Evolutionary conservation across 495 filamentous ascomycete genomes (phyloP).

Genomic region (Neurospora sp.): DNA sequence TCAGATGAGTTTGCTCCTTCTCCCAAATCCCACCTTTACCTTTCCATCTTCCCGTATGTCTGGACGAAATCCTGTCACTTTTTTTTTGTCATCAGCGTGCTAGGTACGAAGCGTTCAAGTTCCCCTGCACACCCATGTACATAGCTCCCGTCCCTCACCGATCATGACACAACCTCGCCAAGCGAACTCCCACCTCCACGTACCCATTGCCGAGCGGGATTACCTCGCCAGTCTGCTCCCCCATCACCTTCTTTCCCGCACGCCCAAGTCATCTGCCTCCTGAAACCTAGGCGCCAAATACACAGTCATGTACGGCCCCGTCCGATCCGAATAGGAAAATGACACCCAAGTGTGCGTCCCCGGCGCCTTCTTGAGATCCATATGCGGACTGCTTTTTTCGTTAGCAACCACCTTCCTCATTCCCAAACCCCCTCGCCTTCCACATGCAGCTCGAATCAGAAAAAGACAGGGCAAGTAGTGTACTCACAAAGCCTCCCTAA

Average conservation of each 20-base stretch:
- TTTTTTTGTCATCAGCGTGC: too few species aligned
- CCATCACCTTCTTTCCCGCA: neutral
- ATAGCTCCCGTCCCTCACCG: neutral
- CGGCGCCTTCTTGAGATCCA: neutral
- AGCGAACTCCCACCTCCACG: too few species aligned
- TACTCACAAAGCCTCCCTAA: neutral
- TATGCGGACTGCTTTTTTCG: neutral
- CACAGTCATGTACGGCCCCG: neutral
- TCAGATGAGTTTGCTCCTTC: too few species aligned
- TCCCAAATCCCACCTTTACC: too few species aligned
- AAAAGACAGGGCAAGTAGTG: neutral
- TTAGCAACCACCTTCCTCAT: neutral
- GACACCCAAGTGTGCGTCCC: neutral
- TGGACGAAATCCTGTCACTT: too few species aligned
- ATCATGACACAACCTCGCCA: too few species aligned
- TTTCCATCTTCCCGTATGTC: neutral
- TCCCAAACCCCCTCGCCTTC: neutral
- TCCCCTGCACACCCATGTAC: neutral
- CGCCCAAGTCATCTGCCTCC: neutral
- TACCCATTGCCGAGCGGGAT: too few species aligned
- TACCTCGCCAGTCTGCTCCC: too few species aligned
- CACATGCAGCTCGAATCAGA: neutral
- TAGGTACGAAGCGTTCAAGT: neutral
- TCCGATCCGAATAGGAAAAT: neutral
- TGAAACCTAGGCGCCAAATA: neutral